Evolutionary conservation across 1,139 yeast species (phyloP), one percentile per base, ranked within the genome.

Genomic region (Saccharomycopsis hybrid): DNA sequence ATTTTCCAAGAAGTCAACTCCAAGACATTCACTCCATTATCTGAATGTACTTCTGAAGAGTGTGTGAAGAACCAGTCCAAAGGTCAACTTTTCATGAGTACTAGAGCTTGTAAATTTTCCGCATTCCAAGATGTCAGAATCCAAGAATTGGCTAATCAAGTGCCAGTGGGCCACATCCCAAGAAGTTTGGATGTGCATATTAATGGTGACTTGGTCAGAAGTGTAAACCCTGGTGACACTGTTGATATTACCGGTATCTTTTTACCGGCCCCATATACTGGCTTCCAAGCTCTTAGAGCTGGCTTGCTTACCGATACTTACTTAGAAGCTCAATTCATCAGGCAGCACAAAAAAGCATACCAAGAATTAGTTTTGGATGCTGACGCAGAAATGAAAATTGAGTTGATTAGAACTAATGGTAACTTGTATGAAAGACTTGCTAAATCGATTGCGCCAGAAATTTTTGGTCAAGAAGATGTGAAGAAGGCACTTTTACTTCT

Each of bases 161-260:
- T 94, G 8, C 98, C 99, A 0, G 94, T 90, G 27, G 98, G 98
- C 45, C 97, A 92, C 65, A 92, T 94, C 57, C 99, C 99, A 43
- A 78, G 98, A 62, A 71, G 89, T 40, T 71, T 94, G 56, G 78
- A 85, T 4, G 77, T 90, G 49, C 96, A 92, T 63, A 81, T 90
- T 24, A 87, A 85, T 61, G 99, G 99, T 32, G 84, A 87, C 54
- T 71, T 94, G 54, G 97, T 89, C 27, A 78, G 99, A 63, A 69
- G 83, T 24, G 76, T 88, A 72, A 80, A 82, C 58, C 98, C 99
- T 1, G 99, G 99, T 61, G 98, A 94, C 66, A 77, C 86, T 35
- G 96, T 89, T 39, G 97, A 92, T 64, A 79, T 90, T 40, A 76
- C 95, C 0, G 99, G 99, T 50, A 84, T 94, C 36, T 89, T 85